phyloP scores from a whole-genome alignment of 441 rosid species.

The Arabidopsis lyrata region DNA sequence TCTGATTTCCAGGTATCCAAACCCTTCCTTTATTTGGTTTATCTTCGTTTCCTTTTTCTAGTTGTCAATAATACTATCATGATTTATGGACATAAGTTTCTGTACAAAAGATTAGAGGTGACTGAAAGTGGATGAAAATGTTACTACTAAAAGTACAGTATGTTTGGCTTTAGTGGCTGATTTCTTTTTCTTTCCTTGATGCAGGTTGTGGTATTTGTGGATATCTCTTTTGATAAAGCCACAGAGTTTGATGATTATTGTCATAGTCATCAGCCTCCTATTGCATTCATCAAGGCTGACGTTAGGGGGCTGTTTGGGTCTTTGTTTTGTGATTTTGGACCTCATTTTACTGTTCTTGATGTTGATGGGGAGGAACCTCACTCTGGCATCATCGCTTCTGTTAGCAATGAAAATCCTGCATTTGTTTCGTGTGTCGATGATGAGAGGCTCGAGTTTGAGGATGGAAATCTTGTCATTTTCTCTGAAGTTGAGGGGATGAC shows the following conservation, averaged over 20 bases:
- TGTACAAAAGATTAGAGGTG: neutral
- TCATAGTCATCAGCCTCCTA: conserved; percentile 80
- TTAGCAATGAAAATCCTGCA: conserved; percentile 84
- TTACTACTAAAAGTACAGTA: neutral
- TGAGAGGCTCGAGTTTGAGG: conserved; percentile 95
- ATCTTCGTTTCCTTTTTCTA: neutral
- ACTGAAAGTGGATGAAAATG: conserved; percentile 2
- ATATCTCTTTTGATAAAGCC: conserved; percentile 71
- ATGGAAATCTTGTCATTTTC: conserved; percentile 92
- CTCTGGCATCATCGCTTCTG: conserved; percentile 90
- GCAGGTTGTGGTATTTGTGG: conserved; percentile 92
- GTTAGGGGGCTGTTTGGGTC: conserved; percentile 94
- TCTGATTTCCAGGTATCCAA: conserved; percentile 70
- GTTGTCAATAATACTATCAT: conserved; percentile 7
- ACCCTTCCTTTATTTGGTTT: neutral
- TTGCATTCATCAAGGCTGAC: conserved; percentile 89
- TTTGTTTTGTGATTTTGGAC: conserved; percentile 95
- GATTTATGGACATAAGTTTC: neutral
- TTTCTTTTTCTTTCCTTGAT: conserved; percentile 28
- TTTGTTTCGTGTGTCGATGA: conserved; percentile 92
- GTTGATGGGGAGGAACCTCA: conserved; percentile 95
- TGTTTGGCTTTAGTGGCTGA: conserved; percentile 15
- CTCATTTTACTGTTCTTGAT: conserved; percentile 84
- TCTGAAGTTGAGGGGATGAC: conserved; percentile 95
- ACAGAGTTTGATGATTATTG: conserved; percentile 81